phyloP scores from a whole-genome alignment of 805 yeast species.

The Candida nanaspora region DNA sequence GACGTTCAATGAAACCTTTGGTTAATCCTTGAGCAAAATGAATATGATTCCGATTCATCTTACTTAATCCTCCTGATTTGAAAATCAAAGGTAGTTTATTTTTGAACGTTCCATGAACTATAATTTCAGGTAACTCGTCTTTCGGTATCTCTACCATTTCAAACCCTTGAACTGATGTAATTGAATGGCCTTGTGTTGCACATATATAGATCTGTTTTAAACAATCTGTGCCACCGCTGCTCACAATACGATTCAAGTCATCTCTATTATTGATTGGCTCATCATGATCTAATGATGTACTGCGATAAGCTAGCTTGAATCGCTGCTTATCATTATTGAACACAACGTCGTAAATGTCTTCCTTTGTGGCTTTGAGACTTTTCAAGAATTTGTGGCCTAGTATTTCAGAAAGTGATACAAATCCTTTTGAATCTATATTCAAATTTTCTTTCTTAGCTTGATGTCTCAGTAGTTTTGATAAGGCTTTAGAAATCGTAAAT shows the following conservation, averaged over 20 bases:
- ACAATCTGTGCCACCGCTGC: slow-evolving; percentile 1
- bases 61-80: slow-evolving; percentile 48
- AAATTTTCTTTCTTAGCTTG: slow-evolving; percentile 68
- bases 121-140: slow-evolving; percentile 39
- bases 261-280: not conserved
- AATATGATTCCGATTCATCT: slow-evolving; percentile 76
- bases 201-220: slow-evolving; percentile 41
- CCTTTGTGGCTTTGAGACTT: slow-evolving; percentile 43
- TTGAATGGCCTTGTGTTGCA: slow-evolving; percentile 91
- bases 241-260: not conserved
- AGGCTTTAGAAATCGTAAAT: slow-evolving; percentile 54
- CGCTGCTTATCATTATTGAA: slow-evolving; percentile 62
- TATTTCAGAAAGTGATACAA: slow-evolving; percentile 45
- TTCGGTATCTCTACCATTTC: slow-evolving; percentile 10
- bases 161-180: slow-evolving; percentile 34
- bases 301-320: slow-evolving; percentile 39
- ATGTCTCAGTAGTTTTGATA: slow-evolving; percentile 79
- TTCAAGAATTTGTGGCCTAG: slow-evolving; percentile 53
- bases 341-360: slow-evolving; percentile 58
- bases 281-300: not conserved
- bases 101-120: slow-evolving; percentile 77
- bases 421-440: slow-evolving; percentile 61
- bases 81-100: slow-evolving; percentile 41
- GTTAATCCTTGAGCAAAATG: slow-evolving; percentile 69
- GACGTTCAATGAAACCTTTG: slow-evolving; percentile 7